Base-by-base conservation (phyloP, 1,284 basidiomycete species). In the Malassezia slooffiae region DNA sequence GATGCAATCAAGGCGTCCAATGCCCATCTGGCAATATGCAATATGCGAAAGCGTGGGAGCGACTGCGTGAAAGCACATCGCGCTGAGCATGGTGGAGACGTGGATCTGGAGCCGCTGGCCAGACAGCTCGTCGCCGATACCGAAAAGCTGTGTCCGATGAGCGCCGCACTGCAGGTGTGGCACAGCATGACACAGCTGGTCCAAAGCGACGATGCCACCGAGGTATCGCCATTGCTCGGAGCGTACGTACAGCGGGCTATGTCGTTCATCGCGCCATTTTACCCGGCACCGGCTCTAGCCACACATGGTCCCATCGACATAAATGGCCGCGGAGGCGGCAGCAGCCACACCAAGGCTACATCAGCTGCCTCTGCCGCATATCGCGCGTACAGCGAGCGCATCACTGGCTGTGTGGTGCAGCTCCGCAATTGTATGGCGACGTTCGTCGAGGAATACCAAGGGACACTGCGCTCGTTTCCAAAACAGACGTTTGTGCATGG, bases 221-320 rank as follows among this genome's bases (percentile, higher is more conserved):
- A 12, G 2, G 24, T 28, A 21, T 26, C 40, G 22, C 23, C 13
- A 3, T 17, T 30, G 16, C 15, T 43, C 4, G 27, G 29, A 11
- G 40, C 41, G 21, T 48, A 48, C 32, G 15, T 43, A 11, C 11
- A 38, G 11, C 36, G 34, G 5, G 46, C 46, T 5, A 33, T 33
- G 4, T 33, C 46, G 7, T 20, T 43, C 27, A 19, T 29, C 5
- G 35, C 46, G 26, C 41, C 34, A 10, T 22, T 42, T 16, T 43
- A 43, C 31, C 46, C 46, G 3, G 40, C 46, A 13, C 46, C 46
- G 1, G 32, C n/a, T n/a, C n/a, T n/a, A n/a, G n/a, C n/a, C n/a
- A n/a, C n/a, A n/a, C n/a, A n/a, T n/a, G n/a, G n/a, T n/a, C n/a
- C n/a, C n/a, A n/a, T n/a, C n/a, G n/a, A n/a, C n/a, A n/a, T n/a